phyloP scores from a whole-genome alignment of 495 filamentous ascomycete species.

The Daldinia decipiens region DNA sequence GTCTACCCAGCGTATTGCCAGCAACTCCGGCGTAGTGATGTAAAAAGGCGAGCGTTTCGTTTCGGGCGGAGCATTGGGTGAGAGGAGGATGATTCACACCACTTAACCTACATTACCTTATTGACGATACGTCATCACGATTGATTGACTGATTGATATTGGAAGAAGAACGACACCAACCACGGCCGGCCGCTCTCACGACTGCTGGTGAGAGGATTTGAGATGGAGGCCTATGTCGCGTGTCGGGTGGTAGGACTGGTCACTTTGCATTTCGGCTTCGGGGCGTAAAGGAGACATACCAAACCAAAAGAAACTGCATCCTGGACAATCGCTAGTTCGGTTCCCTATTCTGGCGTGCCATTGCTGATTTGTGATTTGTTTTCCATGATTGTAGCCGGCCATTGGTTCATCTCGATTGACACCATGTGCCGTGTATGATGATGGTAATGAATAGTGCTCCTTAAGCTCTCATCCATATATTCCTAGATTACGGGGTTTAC shows the following conservation, averaged over 20 bases:
- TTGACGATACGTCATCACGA: constrained; percentile 46
- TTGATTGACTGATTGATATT: constrained; percentile 28
- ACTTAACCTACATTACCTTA: constrained; percentile 29
- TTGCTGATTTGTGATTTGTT: constrained; percentile 17
- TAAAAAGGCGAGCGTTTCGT: constrained; percentile 69
- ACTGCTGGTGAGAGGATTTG: constrained; percentile 14
- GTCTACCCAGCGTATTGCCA: constrained; percentile 86
- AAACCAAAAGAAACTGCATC: constrained; percentile 51
- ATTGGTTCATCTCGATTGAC: not conserved
- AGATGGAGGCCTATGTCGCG: constrained; percentile 29
- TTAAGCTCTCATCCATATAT: not conserved
- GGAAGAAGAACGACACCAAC: constrained; percentile 29
- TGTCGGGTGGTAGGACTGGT: constrained; percentile 50
- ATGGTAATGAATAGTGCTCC: not conserved
- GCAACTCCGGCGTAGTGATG: constrained; percentile 99
- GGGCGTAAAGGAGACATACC: constrained; percentile 53
- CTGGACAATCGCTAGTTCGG: constrained; percentile 49
- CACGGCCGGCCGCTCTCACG: constrained; percentile 30
- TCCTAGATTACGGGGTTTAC: not conserved
- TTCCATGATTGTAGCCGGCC: not conserved
- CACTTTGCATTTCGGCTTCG: constrained; percentile 55
- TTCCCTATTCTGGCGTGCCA: constrained; percentile 25
- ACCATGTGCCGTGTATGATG: not conserved
- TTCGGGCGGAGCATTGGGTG: constrained; percentile 26
- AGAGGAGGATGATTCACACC: constrained; percentile 43